phyloP scores from a whole-genome alignment of 768 basidiomycete genomes.

The Amanita exitialis region DNA sequence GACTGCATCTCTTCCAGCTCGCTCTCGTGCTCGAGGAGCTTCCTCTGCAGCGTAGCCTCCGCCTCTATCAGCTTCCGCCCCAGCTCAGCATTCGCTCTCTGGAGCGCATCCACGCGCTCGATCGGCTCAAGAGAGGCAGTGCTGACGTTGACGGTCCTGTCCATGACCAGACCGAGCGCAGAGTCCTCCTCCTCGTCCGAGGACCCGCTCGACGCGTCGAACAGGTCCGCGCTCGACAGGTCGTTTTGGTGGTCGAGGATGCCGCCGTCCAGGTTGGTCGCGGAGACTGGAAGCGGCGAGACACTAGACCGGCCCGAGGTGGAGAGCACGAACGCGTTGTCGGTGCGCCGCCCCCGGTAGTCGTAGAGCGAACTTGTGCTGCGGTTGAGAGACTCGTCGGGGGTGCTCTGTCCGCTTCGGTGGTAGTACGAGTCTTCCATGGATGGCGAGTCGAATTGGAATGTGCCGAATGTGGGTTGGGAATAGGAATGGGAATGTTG shows the following conservation, averaged over 20 bases:
- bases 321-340: constrained; percentile 19
- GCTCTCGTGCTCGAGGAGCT: constrained; percentile 68
- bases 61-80: constrained; percentile 65
- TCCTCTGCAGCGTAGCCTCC: constrained; percentile 56
- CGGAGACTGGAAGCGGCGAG: constrained; percentile 4
- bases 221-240: not conserved
- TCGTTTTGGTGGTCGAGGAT: constrained; percentile 1
- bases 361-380: constrained; percentile 21
- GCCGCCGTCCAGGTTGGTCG: constrained; percentile 1
- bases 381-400: constrained; percentile 19
- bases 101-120: constrained; percentile 67
- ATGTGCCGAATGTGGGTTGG: constrained; percentile 2
- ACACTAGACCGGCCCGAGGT: not conserved
- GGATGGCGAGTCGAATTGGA: constrained; percentile 8
- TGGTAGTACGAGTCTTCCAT: constrained; percentile 13
- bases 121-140: constrained; percentile 60
- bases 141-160: constrained; percentile 48
- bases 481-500: constrained; percentile 31
- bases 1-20: constrained; percentile 75
- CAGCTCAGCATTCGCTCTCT: constrained; percentile 68
- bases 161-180: constrained; percentile 47
- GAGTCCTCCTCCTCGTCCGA: constrained; percentile 46
- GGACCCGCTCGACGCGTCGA: constrained; percentile 1
- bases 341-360: constrained; percentile 19
- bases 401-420: constrained; percentile 32